Base-by-base conservation (phyloP, 331 rosid species). In the Stylosanthes scabra region DNA sequence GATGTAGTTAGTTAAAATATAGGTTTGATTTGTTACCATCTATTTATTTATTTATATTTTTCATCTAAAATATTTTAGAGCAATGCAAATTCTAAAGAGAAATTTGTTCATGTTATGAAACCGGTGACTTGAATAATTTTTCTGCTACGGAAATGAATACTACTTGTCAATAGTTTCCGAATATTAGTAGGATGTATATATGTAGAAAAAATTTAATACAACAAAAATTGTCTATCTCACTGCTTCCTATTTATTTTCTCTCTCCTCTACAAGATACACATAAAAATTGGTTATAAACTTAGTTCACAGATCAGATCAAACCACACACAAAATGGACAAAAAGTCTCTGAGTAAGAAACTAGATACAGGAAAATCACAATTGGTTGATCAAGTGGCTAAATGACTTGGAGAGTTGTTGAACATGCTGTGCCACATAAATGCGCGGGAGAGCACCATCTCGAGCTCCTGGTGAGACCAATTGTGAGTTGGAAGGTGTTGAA, bases 381-480 rank as follows among this genome's bases (percentile, higher is more conserved):
- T 78, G 62, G 46, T 45, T 15, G 63, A 9, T 87, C 68, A 90
- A 77, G 84, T 83, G 81, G 97, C 89, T 58, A 95, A 85, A 84
- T 95, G 99, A 77, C 97, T 95, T 0, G 99, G 99, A 67, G 90
- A 92, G 80, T 82, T 86, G 84, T 92, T 95, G 89, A 95, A 95
- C 98, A 95, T 90, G 85, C 90, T 92, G 88, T 95, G 96, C 98
- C 99, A 95, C 97, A 95, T 88, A 83, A 84, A 92, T 56, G 98
- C 96, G 34, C 97, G 91, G 50, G 98, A 95, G 44, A 95, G 98
- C 72, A 95, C 98, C 91, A 85, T 88, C 86, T 95, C 99, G 0
- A 95, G 98, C 82, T 95, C 99, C 80, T 92, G 96, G 70, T 92
- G 87, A 63, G 85, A 82, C 99, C 98, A 95, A 78, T 80, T 87